These are phyloP conservation scores for Exophiala bonariae DNA, from an alignment of 2,329 filamentous ascomycete species.

Conservation along the genomic window DNA sequence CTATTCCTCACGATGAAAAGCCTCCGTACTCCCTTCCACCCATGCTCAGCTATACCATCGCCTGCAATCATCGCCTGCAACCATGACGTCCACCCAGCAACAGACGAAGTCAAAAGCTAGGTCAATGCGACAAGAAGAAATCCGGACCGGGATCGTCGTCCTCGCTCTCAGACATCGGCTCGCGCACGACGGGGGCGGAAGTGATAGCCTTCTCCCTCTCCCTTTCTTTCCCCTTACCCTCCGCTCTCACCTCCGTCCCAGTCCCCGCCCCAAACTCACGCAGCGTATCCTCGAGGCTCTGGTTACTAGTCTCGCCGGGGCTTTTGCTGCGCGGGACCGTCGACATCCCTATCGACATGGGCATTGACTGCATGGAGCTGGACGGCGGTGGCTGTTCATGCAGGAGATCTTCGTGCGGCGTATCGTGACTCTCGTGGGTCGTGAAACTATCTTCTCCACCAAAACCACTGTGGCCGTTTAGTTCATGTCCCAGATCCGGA, in stretches of 20 bases:
- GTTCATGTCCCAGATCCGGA: no score
- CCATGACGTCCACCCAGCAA: no score
- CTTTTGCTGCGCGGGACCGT: conserved; percentile 4
- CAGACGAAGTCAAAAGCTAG: not conserved
- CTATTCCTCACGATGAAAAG: no score
- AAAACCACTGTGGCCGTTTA: no score
- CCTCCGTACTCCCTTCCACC: no score
- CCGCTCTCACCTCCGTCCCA: conserved; percentile 2
- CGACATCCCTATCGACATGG: no score
- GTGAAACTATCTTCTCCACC: no score
- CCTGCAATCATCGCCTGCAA: no score
- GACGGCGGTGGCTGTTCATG: conserved; percentile 1
- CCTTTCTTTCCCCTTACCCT: conserved; percentile 10
- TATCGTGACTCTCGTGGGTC: conserved; percentile 12
- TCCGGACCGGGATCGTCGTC: conserved; percentile 30
- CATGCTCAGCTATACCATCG: no score
- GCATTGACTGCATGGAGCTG: not conserved
- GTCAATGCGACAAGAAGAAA: conserved; percentile 27
- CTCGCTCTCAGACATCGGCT: conserved; percentile 12
- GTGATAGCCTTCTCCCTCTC: not conserved
- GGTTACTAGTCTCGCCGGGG: conserved; percentile 21
- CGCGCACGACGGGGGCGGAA: not conserved
- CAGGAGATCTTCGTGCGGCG: conserved; percentile 14
- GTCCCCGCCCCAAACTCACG: conserved; percentile 13
- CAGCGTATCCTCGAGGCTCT: conserved; percentile 27